Base-by-base conservation (phyloP, 2,329 filamentous ascomycete genomes). In the Aspergillus hiratsukae region DNA sequence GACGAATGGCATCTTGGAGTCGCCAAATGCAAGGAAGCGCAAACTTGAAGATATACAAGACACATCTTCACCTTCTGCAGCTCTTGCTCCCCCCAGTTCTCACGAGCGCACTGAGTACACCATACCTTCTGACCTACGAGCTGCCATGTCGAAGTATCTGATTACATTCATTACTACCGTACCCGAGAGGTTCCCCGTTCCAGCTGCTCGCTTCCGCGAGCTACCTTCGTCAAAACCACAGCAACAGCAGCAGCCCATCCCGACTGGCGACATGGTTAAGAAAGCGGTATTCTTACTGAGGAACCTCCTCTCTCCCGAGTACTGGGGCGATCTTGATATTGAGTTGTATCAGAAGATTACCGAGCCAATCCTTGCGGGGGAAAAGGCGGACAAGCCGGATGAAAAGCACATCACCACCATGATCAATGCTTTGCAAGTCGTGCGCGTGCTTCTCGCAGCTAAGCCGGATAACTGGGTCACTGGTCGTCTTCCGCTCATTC, bases 131-230 rank as follows among this genome's bases (percentile, higher is more conserved):
- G 72, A 83, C 1, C 85, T 89, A 53, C 85, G 92, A 21, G 83
- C 87, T 46, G 88, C 91, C 72, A 88, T 99, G 78, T 83, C 97
- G 49, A 97, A 96, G 74, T 99, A 97, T 68, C 83, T 99, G 31
- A 89, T 97, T 29, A 90, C 94, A 58, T 97, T 97, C 73, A 96
- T 97, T 64, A 92, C 91, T 1, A 89, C 91, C 51, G 81, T 97
- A 23, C 88, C 89, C 19, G 94, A 97, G 73, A 85, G 92, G 35
- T 97, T 89, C 70, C 86, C 87, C 21, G 83, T 91, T 23, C 87
- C 87, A 14, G 89, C 88, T 23, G 81, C 84, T 14, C 88, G 87
- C 64, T 80, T 85, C 45, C 83, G 85, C 50, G 85, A 88, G 45
- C 64, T 78, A 11, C 68, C 71, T 1, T 70, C 75, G 45, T 76